Evolutionary conservation across 345 rosid species (phyloP), one percentile per base, ranked within the genome.

Genomic region (Cardiospermum halicacabum): DNA sequence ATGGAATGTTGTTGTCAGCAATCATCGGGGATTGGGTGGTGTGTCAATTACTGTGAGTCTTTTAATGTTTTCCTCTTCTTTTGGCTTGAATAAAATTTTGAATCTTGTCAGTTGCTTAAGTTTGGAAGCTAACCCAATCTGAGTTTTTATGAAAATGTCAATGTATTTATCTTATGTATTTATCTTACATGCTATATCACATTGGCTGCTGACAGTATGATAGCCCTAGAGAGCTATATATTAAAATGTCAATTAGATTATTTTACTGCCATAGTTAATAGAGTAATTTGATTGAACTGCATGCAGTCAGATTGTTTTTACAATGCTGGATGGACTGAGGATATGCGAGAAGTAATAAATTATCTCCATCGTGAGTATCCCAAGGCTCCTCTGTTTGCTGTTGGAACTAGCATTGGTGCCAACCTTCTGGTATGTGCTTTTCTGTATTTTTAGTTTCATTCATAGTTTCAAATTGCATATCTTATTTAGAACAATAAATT

Each of bases 351-450:
- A 13, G 85, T 89, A 61, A 53, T 86, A 61, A 69, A 62, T 56
- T 72, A 80, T 78, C 89, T 92, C 64, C 93, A 88, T 45, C 53
- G 63, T 1, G 68, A 83, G 18, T 84, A 84, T 65, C 88, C 93
- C n/a, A 79, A 62, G 76, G 96, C 96, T 83, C 91, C 98, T 68
- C 74, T 92, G 55, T 89, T 87, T 76, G 89, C 80, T 7, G 66
- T 92, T 73, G 96, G 98, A 73, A 89, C 98, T 28, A 92, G 98
- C 82, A 86, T 92, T 62, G 97, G 98, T 13, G 93, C 98, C 66
- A 89, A 92, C 66, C 39, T 92, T 69, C 77, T 92, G 87, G 97
- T 92, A 89, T 32, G 69, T 62, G 2, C 66, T 21, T 12, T 62
- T 42, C 0, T 9, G 37, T 56, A 56, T 39, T 56, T 40, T 68